Evolutionary conservation across 495 filamentous ascomycete species (phyloP).

Genomic region (Sporormia fimetaria): DNA sequence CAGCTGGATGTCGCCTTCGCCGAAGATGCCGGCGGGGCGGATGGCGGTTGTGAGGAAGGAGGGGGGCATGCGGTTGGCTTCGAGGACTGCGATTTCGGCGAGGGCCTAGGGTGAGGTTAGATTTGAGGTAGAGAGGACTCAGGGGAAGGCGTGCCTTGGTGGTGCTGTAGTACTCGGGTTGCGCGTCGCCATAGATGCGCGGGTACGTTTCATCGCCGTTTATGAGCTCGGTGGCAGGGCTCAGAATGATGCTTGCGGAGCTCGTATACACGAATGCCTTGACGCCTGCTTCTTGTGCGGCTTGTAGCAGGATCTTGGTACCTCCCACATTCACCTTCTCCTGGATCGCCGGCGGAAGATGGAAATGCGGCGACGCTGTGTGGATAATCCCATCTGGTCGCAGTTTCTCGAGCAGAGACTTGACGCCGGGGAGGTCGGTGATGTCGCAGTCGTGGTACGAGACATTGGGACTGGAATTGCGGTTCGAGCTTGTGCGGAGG

Average conservation of each 20-base stretch:
- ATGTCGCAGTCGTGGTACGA: conserved; percentile 81
- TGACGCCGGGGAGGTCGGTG: conserved; percentile 55
- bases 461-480: conserved; percentile 49
- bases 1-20: conserved; percentile 52
- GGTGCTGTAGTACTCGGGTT: conserved; percentile 77
- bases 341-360: conserved; percentile 43
- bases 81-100: conserved; percentile 74
- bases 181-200: conserved; percentile 52
- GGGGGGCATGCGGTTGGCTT: conserved; percentile 62
- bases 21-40: conserved; percentile 82
- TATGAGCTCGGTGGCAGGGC: conserved; percentile 66
- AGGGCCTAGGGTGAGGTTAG: conserved; percentile 48
- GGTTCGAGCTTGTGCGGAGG: conserved; percentile 63
- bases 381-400: conserved; percentile 89
- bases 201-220: conserved; percentile 88
- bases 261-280: conserved; percentile 94
- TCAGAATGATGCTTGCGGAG: conserved; percentile 72
- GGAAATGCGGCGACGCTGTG: conserved; percentile 48
- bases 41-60: conserved; percentile 62
- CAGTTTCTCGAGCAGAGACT: conserved; percentile 52
- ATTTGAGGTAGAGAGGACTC: not conserved
- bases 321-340: conserved; percentile 89
- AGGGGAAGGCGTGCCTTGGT: conserved; percentile 30
- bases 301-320: conserved; percentile 66
- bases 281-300: conserved; percentile 60